phyloP scores from a whole-genome alignment of 441 rosid genomes.

The Euphorbia corollata region DNA sequence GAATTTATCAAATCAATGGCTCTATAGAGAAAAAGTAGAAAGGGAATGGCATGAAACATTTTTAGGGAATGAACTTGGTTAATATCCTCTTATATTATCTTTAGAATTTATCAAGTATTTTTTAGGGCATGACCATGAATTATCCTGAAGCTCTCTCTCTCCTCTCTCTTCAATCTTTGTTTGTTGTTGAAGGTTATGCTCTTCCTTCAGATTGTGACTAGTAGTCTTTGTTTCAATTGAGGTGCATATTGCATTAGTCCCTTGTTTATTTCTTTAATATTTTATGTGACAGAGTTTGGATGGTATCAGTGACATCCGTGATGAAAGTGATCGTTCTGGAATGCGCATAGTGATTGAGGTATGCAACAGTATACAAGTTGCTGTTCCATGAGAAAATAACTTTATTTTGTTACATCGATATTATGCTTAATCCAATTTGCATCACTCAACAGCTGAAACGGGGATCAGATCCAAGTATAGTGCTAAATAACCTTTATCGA shows the following conservation, averaged over 20 bases:
- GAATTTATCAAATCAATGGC: not conserved
- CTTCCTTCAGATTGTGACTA: not conserved
- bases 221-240: too few relatives aligned
- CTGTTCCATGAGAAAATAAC: not conserved
- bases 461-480: slow-evolving; percentile 69
- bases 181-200: not conserved
- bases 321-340: slow-evolving; percentile 93
- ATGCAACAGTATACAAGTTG: slow-evolving; percentile 15
- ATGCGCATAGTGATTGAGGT: slow-evolving; percentile 97
- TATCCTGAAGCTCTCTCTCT: too few relatives aligned
- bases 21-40: not conserved
- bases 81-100: not conserved
- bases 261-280: slow-evolving; percentile 6
- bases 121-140: too few relatives aligned
- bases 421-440: slow-evolving; percentile 7
- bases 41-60: not conserved
- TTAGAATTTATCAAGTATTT: not conserved
- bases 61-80: not conserved
- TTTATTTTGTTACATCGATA: not conserved
- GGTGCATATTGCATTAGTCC: not conserved
- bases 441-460: slow-evolving; percentile 62
- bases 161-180: not conserved
- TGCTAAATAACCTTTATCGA: slow-evolving; percentile 79
- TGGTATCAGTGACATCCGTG: slow-evolving; percentile 91
- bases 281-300: slow-evolving; percentile 54